phyloP scores from a whole-genome alignment of 2,329 filamentous ascomycete genomes.

The Balansia obtecta region DNA sequence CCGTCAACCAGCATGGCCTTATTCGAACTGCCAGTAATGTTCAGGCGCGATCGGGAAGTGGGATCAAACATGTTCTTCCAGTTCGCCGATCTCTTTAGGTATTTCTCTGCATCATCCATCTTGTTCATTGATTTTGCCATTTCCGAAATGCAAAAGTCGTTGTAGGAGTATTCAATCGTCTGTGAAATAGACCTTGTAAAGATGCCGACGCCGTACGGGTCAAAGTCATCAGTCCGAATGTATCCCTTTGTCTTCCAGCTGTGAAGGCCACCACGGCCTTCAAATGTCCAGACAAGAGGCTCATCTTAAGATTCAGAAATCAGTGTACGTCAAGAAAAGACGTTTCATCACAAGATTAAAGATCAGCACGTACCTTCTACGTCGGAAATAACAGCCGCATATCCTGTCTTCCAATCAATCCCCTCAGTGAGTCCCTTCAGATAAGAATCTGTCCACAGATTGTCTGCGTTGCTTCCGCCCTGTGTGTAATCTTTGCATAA shows the following conservation, averaged over 20 bases:
- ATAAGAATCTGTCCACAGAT: slow-evolving; percentile 57
- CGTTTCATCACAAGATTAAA: neutral
- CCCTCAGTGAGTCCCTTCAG: slow-evolving; percentile 54
- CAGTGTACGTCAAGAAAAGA: neutral
- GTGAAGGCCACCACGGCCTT: slow-evolving; percentile 57
- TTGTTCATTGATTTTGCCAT: slow-evolving; percentile 48
- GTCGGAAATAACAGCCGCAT: slow-evolving; percentile 61
- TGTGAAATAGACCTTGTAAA: slow-evolving; percentile 59
- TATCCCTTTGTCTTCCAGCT: slow-evolving; percentile 63
- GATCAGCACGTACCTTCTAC: slow-evolving; percentile 37
- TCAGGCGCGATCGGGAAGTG: slow-evolving; percentile 10
- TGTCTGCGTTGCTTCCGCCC: slow-evolving; percentile 65
- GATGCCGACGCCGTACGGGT: slow-evolving; percentile 49
- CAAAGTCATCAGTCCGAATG: slow-evolving; percentile 58
- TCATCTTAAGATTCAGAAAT: slow-evolving; percentile 29
- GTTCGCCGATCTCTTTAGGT: slow-evolving; percentile 47
- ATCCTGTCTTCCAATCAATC: slow-evolving; percentile 58
- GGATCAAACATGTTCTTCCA: slow-evolving; percentile 56
- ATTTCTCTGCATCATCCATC: slow-evolving; percentile 41
- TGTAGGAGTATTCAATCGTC: slow-evolving; percentile 69
- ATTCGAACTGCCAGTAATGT: neutral
- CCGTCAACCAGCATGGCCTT: neutral
- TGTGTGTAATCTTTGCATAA: slow-evolving; percentile 67
- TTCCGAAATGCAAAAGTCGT: slow-evolving; percentile 59
- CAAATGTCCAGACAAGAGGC: slow-evolving; percentile 50